These are phyloP conservation scores for Aureobasidium uvarum DNA, from an alignment of 2,329 filamentous ascomycete species.

Conservation along the genomic window DNA sequence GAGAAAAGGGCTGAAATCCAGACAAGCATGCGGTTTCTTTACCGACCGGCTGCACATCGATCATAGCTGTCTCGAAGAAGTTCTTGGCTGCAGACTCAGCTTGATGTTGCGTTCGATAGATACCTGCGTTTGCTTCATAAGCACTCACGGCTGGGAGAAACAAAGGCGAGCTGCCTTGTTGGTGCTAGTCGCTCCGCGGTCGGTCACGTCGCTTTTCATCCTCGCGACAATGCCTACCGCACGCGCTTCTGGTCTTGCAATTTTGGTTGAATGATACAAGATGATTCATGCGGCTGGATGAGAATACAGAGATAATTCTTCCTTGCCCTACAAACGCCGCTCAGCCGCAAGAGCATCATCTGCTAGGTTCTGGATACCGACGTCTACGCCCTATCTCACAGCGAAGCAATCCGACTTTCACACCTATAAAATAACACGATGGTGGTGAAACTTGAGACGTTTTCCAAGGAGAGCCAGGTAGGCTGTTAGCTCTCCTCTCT, in stretches of 20 bases:
- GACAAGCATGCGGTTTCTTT: neutral
- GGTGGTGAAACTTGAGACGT: neutral
- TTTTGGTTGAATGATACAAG: neutral
- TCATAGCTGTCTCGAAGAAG: neutral
- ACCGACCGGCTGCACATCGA: neutral
- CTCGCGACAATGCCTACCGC: neutral
- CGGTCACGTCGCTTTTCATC: neutral
- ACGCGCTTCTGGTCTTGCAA: neutral
- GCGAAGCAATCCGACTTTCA: neutral
- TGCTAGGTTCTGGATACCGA: neutral
- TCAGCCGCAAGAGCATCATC: neutral
- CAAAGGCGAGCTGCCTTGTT: neutral
- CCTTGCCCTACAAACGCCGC: neutral
- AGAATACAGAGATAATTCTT: neutral
- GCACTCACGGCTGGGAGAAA: neutral
- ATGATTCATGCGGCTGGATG: neutral
- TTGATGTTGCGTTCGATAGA: neutral
- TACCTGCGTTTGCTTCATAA: neutral
- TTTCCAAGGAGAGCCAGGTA: neutral
- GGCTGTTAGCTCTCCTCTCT: neutral
- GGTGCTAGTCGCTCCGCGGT: neutral
- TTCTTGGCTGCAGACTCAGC: neutral
- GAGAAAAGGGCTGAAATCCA: neutral
- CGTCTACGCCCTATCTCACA: neutral
- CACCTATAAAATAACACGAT: neutral